Base-by-base conservation (phyloP, 1,139 yeast species). In the Scheffersomyces parashehatae region DNA sequence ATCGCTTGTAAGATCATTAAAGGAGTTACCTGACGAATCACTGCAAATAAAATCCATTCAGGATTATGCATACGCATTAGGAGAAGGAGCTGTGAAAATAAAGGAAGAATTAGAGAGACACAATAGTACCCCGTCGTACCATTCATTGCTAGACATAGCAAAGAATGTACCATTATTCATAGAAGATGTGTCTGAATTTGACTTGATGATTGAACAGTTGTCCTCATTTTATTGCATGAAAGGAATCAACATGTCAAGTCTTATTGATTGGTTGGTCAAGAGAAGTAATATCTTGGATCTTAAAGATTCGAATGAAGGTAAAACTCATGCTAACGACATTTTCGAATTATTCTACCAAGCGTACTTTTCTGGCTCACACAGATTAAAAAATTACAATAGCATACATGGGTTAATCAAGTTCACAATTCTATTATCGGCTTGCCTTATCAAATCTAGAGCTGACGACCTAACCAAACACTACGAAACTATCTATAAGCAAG, bases 171-270 rank as follows among this genome's bases (percentile, higher is more conserved):
- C 73, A 1, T 42, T 51, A 4, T 35, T 41, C 3, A 54, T 75
- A 2, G 45, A 53, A 3, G 70, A 73, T 38, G 45, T 75, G 3
- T 54, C 55, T 1, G 83, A 80, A 49, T 60, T 79, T 31, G 81
- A 77, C 42, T 65, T 73, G 16, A 76, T 82, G 83, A 48, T 81
- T 24, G 66, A 63, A 3, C 84, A 82, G 49, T 57, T 82, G 29
- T 55, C 60, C 14, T 63, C 54, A 2, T 74, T 68, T 49, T 75
- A 68, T 50, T 49, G 54, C 4, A 49, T 56, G 2, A 63, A 68
- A 38, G 61, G 55, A 0, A 53, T 75, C 5, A 40, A 43, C 1
- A 46, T 60, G 26, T 39, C 48, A 2, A 52, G 52, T 30, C 29
- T 48, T 26, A 47, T 51, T 11, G 42, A 48, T 10, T 38, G 45